Base-by-base conservation (phyloP, 2,329 filamentous ascomycete genomes). In the Fusarium illudens region DNA sequence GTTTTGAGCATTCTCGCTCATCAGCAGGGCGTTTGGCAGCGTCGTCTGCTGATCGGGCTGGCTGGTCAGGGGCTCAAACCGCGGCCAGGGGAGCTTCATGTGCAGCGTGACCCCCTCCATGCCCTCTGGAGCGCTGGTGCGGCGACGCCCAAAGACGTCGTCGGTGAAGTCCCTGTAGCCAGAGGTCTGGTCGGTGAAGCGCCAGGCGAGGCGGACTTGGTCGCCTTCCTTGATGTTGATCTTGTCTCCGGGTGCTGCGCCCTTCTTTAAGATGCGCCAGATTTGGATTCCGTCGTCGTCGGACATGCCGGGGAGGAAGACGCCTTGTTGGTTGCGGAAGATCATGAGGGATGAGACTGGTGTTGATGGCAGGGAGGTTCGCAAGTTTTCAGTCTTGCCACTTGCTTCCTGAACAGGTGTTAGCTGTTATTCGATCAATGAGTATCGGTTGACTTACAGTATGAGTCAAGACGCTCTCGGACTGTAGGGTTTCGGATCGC, bases 11-110 rank as follows among this genome's bases (percentile, higher is more conserved):
- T 20, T 37, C 34, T 37, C 34, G 17, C 34, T 37, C 34, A 37
- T 37, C 17, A 20, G 6, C 3, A 37, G 17, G 3, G 17, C 17
- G 1, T 37, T 37, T 1, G 34, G 34, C 3, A 37, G 34, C 5
- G 34, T 37, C 17, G 34, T 37, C 10, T 37, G 17, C n/a, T 37
- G 34, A 6, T 19, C 34, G 5, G 34, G 34, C 3, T 37, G 17
- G 34, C 34, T 37, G 1, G 34, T 37, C 6, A 37, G 6, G 11
- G 30, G 29, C 13, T 62, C 59, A 11, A 62, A 58, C 1, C 59
- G 53, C 4, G 59, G 59, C 53, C 59, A 62, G 2, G 59, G 59
- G 7, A 58, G 39, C 12, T 62, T 62, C 39, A 62, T 48, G 30
- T 34, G 58, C 6, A 62, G 3, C 1, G 53, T 22, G 3, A 19